Conservation (phyloP, 106 monocot species). For the Apostasia shenzhenica region DNA sequence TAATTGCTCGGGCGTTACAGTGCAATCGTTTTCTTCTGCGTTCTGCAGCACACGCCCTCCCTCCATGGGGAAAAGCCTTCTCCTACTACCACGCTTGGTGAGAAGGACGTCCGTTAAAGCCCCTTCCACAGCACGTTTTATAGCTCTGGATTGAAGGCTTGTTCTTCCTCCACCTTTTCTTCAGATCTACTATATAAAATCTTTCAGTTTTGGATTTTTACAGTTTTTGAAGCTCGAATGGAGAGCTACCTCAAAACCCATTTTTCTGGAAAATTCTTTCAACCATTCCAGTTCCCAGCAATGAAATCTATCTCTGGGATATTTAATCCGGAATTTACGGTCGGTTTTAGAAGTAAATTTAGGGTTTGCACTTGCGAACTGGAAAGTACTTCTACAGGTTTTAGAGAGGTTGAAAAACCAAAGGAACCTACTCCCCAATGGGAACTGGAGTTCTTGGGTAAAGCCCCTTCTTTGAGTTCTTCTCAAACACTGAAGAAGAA, state of each 20-base stretch:
- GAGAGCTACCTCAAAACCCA: constrained; percentile 24
- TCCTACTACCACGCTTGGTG: no score
- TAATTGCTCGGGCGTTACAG: no score
- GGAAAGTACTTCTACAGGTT: constrained; percentile 9
- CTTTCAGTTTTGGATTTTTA: background rate
- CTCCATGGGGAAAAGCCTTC: no score
- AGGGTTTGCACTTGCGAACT: constrained; percentile 10
- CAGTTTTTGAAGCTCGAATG: constrained; percentile 18
- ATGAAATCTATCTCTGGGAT: constrained; percentile 9
- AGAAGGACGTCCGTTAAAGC: no score
- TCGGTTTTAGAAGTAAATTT: constrained; percentile 9
- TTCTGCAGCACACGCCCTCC: no score
- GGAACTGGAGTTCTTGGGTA: constrained; percentile 72
- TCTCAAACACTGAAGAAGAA: constrained; percentile 20
- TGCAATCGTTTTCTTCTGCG: no score
- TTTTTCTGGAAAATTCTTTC: constrained; percentile 17
- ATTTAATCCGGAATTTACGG: constrained; percentile 11
- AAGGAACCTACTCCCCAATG: constrained; percentile 29
- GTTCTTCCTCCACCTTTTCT: no score
- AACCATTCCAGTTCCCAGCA: constrained; percentile 8
- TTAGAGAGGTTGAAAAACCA: constrained; percentile 19
- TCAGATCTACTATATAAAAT: no score
- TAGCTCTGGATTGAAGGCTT: no score
- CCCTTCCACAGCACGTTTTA: no score
- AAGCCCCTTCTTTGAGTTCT: constrained; percentile 12